Base-by-base conservation (phyloP, 140 eudicot genomes). In the Ambrosia hybrid region DNA sequence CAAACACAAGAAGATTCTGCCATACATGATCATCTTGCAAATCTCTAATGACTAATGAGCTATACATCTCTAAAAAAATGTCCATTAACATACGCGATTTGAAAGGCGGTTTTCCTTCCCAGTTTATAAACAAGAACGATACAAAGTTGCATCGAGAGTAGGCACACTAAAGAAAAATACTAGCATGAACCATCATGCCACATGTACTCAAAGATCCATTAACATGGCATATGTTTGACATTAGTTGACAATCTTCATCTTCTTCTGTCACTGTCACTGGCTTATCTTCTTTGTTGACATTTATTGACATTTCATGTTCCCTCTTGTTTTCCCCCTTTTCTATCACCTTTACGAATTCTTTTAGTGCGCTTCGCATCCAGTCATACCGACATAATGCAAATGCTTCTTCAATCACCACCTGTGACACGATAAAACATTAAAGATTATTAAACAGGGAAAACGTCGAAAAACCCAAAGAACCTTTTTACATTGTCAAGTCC, bases 331-430 rank as follows among this genome's bases (percentile, higher is more conserved):
- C 68, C 3, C 76, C 84, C 14, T n/a, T 52, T 15, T 65, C 67
- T 75, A 77, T 71, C 30, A 73, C 70, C 51, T 73, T 57, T 43
- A 71, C 6, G 65, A 87, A 84, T 72, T 72, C 71, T 66, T 62
- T 68, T 30, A 87, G 82, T 11, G 93, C 93, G 67, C 57, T 71
- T 14, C 80, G 75, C 93, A 87, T 87, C 93, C 93, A 87, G 72
- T 82, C 85, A 8, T 87, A 87, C 36, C 93, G 89, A 79, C 93
- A 87, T 21, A 79, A 67, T 51, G 48, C 61, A 57, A 77, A 84
- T 71, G 93, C 93, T 26, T 87, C 93, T 21, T 76, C 76, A 65
- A 77, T 55, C 65, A 6, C 60, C 68, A 84, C 76, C 93, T 84
- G 83, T 58, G 9, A 67, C 49, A 38, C 11, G 11, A 57, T 57